Conservation (phyloP, 805 yeast species). For the Brettanomyces bruxellensis region DNA sequence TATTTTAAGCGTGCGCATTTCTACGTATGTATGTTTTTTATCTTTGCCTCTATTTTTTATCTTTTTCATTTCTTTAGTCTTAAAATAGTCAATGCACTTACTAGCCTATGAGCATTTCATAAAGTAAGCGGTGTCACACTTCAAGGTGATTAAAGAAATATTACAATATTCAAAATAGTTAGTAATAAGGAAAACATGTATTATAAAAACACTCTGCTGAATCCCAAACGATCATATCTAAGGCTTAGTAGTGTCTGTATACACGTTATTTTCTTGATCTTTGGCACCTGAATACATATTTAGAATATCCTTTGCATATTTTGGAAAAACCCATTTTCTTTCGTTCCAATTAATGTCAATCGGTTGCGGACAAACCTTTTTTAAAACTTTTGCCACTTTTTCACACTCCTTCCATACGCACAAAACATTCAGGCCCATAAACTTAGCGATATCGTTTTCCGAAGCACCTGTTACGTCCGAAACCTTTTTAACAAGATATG, state of each 20-base stretch:
- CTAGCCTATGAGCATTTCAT: too few relatives aligned
- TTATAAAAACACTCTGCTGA: too few relatives aligned
- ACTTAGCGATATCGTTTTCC: slow-evolving; percentile 32
- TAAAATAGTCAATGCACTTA: too few relatives aligned
- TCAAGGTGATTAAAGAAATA: too few relatives aligned
- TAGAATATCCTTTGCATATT: slow-evolving; percentile 25
- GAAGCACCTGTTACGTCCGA: slow-evolving; percentile 28
- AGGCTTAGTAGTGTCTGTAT: slow-evolving; percentile 4
- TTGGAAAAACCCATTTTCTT: slow-evolving; percentile 33
- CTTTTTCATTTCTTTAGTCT: too few relatives aligned
- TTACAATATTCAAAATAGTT: too few relatives aligned
- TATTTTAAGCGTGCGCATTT: too few relatives aligned
- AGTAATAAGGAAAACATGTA: too few relatives aligned
- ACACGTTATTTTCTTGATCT: slow-evolving; percentile 8
- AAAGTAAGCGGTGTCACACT: too few relatives aligned
- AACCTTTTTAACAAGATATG: slow-evolving; percentile 32
- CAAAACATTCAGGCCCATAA: slow-evolving; percentile 38
- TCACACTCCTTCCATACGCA: slow-evolving; percentile 40
- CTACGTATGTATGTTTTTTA: too few relatives aligned
- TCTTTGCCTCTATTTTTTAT: too few relatives aligned
- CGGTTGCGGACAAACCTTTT: slow-evolving; percentile 9
- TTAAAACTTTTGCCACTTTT: slow-evolving; percentile 17
- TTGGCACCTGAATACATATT: slow-evolving; percentile 26
- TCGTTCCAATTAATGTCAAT: slow-evolving; percentile 34
- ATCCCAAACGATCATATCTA: neutral